Evolutionary conservation across 352 stramenopile species (phyloP).

Genomic region (Globisporangium spinosum): DNA sequence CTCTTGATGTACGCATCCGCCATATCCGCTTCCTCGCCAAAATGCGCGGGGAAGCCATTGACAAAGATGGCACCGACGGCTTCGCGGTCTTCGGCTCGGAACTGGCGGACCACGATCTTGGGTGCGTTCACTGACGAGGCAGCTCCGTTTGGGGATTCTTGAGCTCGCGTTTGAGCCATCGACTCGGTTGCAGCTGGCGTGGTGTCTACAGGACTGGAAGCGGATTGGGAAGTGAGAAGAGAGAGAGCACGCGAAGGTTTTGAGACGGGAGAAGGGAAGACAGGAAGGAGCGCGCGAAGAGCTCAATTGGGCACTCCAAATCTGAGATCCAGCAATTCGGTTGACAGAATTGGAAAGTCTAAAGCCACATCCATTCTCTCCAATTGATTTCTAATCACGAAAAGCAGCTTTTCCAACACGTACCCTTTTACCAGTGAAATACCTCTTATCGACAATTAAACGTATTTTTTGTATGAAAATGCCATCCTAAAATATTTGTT

Average conservation of each 20-base stretch:
- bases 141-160: neutral
- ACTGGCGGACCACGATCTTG: conserved; percentile 19
- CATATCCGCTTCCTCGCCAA: neutral
- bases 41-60: conserved; percentile 12
- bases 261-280: neutral
- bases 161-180: neutral
- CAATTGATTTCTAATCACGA: neutral
- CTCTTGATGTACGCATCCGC: conserved; percentile 11
- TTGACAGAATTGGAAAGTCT: neutral
- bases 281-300: too few species aligned
- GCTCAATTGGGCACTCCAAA: neutral
- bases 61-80: conserved; percentile 12
- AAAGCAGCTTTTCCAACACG: neutral
- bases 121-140: neutral
- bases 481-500: neutral
- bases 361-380: neutral
- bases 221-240: neutral
- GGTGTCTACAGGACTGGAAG: neutral
- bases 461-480: neutral
- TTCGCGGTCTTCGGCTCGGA: conserved; percentile 2
- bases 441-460: neutral
- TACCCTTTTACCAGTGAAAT: neutral
- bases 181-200: neutral
- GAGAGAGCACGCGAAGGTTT: neutral
- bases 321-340: neutral